Evolutionary conservation across 768 basidiomycete genomes (phyloP), one percentile per base, ranked within the genome.

Genomic region (Leccinum obscurum): DNA sequence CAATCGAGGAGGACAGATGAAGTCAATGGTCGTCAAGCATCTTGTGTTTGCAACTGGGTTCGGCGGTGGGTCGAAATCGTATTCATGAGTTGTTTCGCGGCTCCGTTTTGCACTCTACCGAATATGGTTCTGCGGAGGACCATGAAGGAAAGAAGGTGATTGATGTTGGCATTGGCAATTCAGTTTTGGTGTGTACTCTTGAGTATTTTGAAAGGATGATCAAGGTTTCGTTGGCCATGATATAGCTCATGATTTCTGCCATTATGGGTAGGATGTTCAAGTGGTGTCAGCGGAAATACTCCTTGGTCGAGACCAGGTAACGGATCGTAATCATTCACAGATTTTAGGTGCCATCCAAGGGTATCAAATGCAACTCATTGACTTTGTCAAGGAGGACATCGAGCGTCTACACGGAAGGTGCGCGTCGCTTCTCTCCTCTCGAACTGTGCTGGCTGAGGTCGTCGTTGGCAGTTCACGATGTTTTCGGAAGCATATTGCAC

Each of bases 321-420:
- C 32, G 32, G 32, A 32, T 32, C 32, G 32, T 14, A 5, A 35
- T 35, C 6, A 35, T 14, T 35, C 35, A 35, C 14, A 35, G 35
- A 35, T 35, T 35, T 14, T 6, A 35, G 35, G 35, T 35, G 13
- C 35, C 35, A 35, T 35, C 35, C 35, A 35, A 14, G 6, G 98
- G 73, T 98, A 98, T 68, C 97, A 98, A 74, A 98, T 94, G 0
- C 94, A 97, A 63, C 87, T 99, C 17, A 99, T 98, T 64, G 97
- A 99, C 66, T 96, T 93, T 6, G 96, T 98, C 52, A 99, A 98
- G 72, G 95, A 98, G 68, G 96, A 98, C 70, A 98, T 37, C 7
- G 17, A 39, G 37, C 11, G 4, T 17, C 35, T 35, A 35, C 35
- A 17, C 37, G 15, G 37, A 15, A 15, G 7, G 15, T 39, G 37